Conservation (phyloP, 495 filamentous ascomycete species). For the Astrothelium macrocarpum region DNA sequence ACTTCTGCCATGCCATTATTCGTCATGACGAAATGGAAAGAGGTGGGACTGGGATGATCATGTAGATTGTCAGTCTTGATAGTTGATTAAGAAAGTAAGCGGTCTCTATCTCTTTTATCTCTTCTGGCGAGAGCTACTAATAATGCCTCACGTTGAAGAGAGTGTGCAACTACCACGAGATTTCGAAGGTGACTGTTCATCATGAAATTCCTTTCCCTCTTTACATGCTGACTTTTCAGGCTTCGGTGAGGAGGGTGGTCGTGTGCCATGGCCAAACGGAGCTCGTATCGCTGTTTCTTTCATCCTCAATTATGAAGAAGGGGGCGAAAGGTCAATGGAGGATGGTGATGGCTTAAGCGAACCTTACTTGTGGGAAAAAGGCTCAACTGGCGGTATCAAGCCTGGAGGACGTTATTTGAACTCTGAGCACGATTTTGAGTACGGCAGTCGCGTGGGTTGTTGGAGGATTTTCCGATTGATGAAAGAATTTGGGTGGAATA, state of each 20-base stretch:
- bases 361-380: constrained; percentile 30
- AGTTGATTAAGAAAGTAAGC: neutral
- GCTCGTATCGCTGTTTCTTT: constrained; percentile 29
- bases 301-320: constrained; percentile 31
- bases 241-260: constrained; percentile 20
- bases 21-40: neutral
- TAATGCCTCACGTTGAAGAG: constrained; percentile 21
- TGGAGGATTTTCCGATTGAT: constrained; percentile 27
- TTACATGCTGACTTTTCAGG: constrained; percentile 7
- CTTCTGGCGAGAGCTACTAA: neutral
- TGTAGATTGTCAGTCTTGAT: neutral
- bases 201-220: neutral
- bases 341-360: constrained; percentile 25
- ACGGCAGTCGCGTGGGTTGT: constrained; percentile 23
- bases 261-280: constrained; percentile 26
- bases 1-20: neutral
- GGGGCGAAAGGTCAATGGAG: constrained; percentile 24
- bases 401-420: constrained; percentile 24
- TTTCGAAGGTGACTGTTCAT: constrained; percentile 20
- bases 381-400: constrained; percentile 20
- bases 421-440: constrained; percentile 30
- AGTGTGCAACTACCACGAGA: constrained; percentile 25
- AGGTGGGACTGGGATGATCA: neutral
- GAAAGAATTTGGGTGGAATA: constrained; percentile 28
- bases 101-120: neutral